Base-by-base conservation (phyloP, 768 basidiomycete genomes). In the Hysterangium stoloniferum region DNA sequence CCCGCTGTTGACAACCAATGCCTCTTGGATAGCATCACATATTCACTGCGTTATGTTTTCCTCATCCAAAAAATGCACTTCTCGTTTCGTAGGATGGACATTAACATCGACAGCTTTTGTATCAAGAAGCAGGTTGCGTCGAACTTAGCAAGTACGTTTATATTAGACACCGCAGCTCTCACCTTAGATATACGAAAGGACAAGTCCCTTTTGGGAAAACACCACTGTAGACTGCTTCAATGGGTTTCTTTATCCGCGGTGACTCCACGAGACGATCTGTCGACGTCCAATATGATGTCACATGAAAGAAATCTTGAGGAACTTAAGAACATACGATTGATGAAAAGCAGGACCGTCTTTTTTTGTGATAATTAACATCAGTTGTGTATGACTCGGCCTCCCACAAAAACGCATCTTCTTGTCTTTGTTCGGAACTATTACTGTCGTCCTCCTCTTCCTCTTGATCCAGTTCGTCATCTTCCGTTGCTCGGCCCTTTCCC, bases 111-210 rank as follows among this genome's bases (percentile, higher is more conserved):
- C 85, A 22, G 86, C 81, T 27, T 80, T 76, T 0, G 93, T 90
- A 54, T 92, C 84, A 57, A 97, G 83, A 35, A 81, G 72, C 36
- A 98, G 65, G 57, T 92, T 94, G 53, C n/a, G n/a, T n/a, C n/a
- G n/a, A n/a, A n/a, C n/a, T n/a, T n/a, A n/a, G n/a, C n/a, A 8
- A 24, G 22, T 40, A 41, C 36, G 22, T 43, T 50, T 38, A 24
- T 35, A 28, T 50, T 12, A 44, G 12, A 54, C 52, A 44, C 11
- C 27, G 33, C 4, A 32, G 24, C 36, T 55, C 69, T n/a, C 52
- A 91, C 93, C 90, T 92, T 33, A 97, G 71, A 64, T 98, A 98
- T n/a, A 95, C 72, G 65, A 94, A 98, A 1, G 95, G 93, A 29
- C 69, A 84, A 7, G 84, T 68, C 5, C 93, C 94, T 66, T 98